phyloP scores from a whole-genome alignment of 345 rosid genomes.

The Hibiscus trionum region DNA sequence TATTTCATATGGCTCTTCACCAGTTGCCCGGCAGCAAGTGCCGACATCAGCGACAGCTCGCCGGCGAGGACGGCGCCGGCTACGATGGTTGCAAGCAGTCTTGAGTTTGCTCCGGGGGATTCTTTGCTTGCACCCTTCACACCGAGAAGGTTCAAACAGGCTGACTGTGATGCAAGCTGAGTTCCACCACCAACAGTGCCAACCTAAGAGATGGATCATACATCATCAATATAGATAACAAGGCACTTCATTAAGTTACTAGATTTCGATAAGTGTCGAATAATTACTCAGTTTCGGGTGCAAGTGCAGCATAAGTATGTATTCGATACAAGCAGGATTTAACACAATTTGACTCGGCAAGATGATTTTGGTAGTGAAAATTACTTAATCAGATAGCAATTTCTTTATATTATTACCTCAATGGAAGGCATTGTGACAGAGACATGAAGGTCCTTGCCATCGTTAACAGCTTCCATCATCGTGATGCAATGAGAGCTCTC shows the following conservation, averaged over 20 bases:
- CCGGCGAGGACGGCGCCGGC: not conserved
- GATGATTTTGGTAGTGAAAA: not conserved
- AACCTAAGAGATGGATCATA: not conserved
- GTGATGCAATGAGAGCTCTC: conserved; percentile 77
- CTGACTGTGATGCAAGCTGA: not conserved
- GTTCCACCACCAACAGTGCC: not conserved
- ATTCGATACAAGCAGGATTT: not conserved
- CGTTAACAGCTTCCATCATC: conserved; percentile 64
- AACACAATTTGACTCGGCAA: no score
- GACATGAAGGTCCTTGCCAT: conserved; percentile 57
- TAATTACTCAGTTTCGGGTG: no score
- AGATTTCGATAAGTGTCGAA: no score
- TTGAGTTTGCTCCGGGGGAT: not conserved
- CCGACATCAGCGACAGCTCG: not conserved
- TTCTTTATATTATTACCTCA: conserved; percentile 30
- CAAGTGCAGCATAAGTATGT: no score
- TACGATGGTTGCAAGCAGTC: not conserved
- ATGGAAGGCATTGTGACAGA: conserved; percentile 72
- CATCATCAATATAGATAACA: no score
- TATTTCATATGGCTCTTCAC: not conserved
- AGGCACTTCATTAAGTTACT: no score
- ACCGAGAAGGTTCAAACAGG: not conserved
- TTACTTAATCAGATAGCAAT: not conserved
- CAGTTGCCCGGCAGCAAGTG: not conserved
- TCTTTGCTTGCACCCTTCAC: not conserved